Evolutionary conservation across 768 basidiomycete genomes (phyloP), one percentile per base, ranked within the genome.

Genomic region (Hirschioporus abietinus): DNA sequence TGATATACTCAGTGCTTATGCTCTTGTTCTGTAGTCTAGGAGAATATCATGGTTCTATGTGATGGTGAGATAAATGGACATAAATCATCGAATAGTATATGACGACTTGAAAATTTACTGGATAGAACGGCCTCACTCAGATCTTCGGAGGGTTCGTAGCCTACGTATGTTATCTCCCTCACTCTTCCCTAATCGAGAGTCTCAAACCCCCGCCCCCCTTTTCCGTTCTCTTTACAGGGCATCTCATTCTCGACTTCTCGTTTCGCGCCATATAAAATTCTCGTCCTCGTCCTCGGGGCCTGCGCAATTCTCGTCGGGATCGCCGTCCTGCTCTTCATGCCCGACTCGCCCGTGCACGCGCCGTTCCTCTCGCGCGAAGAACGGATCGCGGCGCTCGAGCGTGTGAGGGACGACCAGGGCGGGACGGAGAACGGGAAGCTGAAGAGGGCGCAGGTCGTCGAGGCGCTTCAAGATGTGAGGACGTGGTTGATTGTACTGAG

Each of bases 21-120:
- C 8, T 12, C 23, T n/a, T 66, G 25, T 59, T n/a, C 35, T 27
- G 23, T 64, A 86, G 82, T 86, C 84, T 0, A 80, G 77, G n/a
- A 80, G 87, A 9, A 84, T 89, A n/a, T 83, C 85, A 5, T 87
- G 83, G 81, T 89, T 88, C 74, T 89, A 88, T 74, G 80, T 86
- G 30, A 87, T 88, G 86, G 87, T 85, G 70, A 25, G 74, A 52
- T 52, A 12, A 52, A 20, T 15, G 42, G 42, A 15, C 64, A 10
- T 27, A 7, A 64, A 12, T 27, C 36, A 63, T 59, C 58, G 18
- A 20, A 60, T 0, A 20, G 24, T 17, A 25, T 23, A 35, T 8
- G 25, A 30, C 30, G 8, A 30, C 8, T 30, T 26, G 23, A 23
- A 61, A 25, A 66, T 26, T 1, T 35, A 26, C 15, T 20, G 36